Percentiles rank a stretch among this genome's conserved stretches.
Evolutionary conservation across 495 filamentous ascomycete species (phyloP).

Genomic region (Hyaloscypha bicolor): DNA sequence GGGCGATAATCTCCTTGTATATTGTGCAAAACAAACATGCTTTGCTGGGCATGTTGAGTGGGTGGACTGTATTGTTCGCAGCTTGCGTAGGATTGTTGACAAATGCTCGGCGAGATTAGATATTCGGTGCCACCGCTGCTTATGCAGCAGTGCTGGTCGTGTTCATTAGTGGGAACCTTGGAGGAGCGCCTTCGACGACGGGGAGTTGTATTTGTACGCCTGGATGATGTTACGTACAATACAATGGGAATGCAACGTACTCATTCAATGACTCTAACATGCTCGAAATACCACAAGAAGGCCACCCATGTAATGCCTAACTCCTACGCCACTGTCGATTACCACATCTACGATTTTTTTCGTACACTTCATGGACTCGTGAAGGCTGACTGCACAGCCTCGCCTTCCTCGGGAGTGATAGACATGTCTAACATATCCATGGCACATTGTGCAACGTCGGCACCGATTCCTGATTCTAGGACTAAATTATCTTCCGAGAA

Average conservation of each 20-base stretch:
- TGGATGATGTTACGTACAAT: slow-evolving; percentile 1
- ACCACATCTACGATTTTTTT: background rate
- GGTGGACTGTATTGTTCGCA: slow-evolving; percentile 26
- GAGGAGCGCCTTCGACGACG: background rate
- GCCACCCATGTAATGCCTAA: background rate
- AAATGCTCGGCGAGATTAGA: slow-evolving; percentile 30
- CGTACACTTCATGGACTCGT: slow-evolving; percentile 10
- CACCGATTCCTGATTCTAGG: slow-evolving; percentile 31
- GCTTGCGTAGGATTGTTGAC: slow-evolving; percentile 31
- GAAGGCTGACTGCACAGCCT: slow-evolving; percentile 32
- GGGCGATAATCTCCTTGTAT: slow-evolving; percentile 21
- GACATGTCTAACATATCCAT: slow-evolving; percentile 28
- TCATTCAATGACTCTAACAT: background rate
- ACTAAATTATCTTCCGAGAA: slow-evolving; percentile 32
- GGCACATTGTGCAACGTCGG: slow-evolving; percentile 29
- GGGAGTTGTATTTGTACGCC: slow-evolving; percentile 6
- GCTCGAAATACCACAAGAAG: background rate
- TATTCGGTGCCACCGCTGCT: slow-evolving; percentile 33
- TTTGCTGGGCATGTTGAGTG: slow-evolving; percentile 15
- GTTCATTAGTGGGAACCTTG: slow-evolving; percentile 32
- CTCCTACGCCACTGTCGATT: background rate
- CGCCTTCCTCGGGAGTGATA: slow-evolving; percentile 33
- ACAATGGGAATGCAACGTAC: background rate
- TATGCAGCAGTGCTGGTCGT: slow-evolving; percentile 36
- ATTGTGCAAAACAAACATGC: slow-evolving; percentile 12